phyloP scores from a whole-genome alignment of 129 eudicot genomes.

The Silybum marianum region DNA sequence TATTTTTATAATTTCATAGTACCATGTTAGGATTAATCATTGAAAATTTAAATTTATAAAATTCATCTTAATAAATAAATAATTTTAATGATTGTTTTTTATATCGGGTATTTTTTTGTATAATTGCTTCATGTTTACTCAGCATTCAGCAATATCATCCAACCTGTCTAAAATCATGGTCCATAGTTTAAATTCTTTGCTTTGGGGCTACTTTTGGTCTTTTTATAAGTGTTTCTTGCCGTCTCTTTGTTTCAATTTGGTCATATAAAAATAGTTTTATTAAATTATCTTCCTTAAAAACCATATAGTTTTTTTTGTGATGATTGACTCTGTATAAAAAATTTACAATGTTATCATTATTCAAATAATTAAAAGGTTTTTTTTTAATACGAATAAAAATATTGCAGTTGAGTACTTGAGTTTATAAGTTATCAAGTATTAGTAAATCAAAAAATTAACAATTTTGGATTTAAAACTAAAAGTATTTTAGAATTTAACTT shows the following conservation, averaged over 20 bases:
- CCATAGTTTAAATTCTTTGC: conserved; percentile 17
- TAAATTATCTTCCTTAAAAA: neutral
- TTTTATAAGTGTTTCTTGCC: neutral
- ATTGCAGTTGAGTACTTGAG: neutral
- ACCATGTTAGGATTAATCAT: neutral
- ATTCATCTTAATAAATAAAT: no score
- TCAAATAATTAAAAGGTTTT: neutral
- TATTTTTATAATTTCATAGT: no score
- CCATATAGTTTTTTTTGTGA: neutral
- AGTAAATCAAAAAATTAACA: neutral
- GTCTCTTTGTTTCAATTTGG: neutral
- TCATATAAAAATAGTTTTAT: neutral
- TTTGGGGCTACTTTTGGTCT: conserved; percentile 21
- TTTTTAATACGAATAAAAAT: no score
- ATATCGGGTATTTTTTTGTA: neutral
- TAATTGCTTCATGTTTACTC: conserved; percentile 2
- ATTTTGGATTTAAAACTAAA: neutral
- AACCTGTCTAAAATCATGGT: conserved; percentile 17
- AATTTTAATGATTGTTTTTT: neutral
- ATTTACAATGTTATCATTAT: no score
- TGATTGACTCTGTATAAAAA: neutral
- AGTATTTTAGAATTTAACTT: neutral
- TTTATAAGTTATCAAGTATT: no score
- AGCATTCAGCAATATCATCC: neutral
- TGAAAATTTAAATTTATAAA: neutral